These are phyloP conservation scores for Suillus occidentalis DNA, from an alignment of 768 basidiomycete species.

Conservation along the genomic window DNA sequence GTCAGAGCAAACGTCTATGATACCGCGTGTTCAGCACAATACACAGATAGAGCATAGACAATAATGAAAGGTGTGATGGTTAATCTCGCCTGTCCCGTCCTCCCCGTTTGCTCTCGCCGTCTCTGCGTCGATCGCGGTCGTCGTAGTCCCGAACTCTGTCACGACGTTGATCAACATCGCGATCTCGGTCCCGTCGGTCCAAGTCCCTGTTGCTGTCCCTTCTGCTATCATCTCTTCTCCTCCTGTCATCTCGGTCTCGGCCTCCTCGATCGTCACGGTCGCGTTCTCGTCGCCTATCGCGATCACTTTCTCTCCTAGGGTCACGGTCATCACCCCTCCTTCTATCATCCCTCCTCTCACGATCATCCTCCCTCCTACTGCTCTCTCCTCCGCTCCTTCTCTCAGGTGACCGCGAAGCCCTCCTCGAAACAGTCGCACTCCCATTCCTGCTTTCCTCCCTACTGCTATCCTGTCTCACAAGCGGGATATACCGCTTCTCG, in stretches of 20 bases:
- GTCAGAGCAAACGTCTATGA: neutral
- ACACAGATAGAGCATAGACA: neutral
- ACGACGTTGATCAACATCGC: slow-evolving; percentile 24
- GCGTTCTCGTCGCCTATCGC: slow-evolving; percentile 28
- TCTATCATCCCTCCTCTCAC: slow-evolving; percentile 19
- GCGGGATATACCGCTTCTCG: slow-evolving; percentile 81
- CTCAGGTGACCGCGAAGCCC: slow-evolving; percentile 50
- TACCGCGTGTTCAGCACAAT: neutral
- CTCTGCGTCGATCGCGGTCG: slow-evolving; percentile 13
- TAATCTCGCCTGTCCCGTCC: slow-evolving; percentile 7
- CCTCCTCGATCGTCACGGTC: slow-evolving; percentile 33
- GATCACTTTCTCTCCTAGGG: slow-evolving; percentile 15
- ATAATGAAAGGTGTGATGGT: neutral
- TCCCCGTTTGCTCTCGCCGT: slow-evolving; percentile 14
- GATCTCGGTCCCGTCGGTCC: slow-evolving; percentile 32
- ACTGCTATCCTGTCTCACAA: slow-evolving; percentile 68
- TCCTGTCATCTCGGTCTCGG: slow-evolving; percentile 22
- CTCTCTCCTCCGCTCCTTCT: slow-evolving; percentile 19
- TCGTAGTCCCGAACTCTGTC: slow-evolving; percentile 31
- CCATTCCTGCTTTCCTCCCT: slow-evolving; percentile 34
- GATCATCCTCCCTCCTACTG: slow-evolving; percentile 13
- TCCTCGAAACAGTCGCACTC: slow-evolving; percentile 46
- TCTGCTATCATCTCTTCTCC: slow-evolving; percentile 28
- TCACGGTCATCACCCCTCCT: slow-evolving; percentile 14
- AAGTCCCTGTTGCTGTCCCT: slow-evolving; percentile 24